A percentile compares a stretch with the other conserved stretches of the same genome.
These are phyloP conservation scores for Lophiotrema nucula DNA, from an alignment of 495 filamentous ascomycete species.

Conservation along the genomic window DNA sequence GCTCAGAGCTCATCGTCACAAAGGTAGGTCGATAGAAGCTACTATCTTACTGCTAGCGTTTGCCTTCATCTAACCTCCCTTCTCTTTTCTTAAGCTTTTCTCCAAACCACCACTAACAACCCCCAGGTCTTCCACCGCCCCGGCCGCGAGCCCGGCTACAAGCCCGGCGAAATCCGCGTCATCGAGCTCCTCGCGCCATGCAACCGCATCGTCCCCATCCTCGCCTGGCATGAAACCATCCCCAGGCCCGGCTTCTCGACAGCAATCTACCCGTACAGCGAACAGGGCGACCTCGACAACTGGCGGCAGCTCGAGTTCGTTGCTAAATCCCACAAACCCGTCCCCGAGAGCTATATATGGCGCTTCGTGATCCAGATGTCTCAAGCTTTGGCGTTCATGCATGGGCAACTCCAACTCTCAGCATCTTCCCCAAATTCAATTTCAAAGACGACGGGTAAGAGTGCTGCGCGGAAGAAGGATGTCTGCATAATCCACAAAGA, in stretches of 20 bases:
- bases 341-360: conserved; percentile 28
- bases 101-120: too few species aligned
- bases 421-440: neutral
- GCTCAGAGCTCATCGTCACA: too few species aligned
- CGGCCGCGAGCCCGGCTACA: too few species aligned
- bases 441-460: neutral
- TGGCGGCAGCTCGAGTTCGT: conserved; percentile 7
- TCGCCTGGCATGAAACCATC: neutral
- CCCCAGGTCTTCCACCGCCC: too few species aligned
- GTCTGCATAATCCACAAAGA: conserved; percentile 28
- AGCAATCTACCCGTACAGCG: conserved; percentile 12
- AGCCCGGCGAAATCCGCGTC: conserved; percentile 11
- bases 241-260: neutral
- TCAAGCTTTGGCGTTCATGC: conserved; percentile 29
- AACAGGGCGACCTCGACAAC: conserved; percentile 15
- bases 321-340: conserved; percentile 2
- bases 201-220: conserved; percentile 16
- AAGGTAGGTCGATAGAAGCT: too few species aligned
- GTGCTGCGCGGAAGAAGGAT: neutral
- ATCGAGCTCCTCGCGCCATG: conserved; percentile 6
- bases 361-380: conserved; percentile 24
- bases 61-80: too few species aligned
- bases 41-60: too few species aligned
- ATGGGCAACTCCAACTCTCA: conserved; percentile 5
- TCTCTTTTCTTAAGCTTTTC: too few species aligned